phyloP scores from a whole-genome alignment of 345 rosid species.

The Eucalyptus tenuipes region DNA sequence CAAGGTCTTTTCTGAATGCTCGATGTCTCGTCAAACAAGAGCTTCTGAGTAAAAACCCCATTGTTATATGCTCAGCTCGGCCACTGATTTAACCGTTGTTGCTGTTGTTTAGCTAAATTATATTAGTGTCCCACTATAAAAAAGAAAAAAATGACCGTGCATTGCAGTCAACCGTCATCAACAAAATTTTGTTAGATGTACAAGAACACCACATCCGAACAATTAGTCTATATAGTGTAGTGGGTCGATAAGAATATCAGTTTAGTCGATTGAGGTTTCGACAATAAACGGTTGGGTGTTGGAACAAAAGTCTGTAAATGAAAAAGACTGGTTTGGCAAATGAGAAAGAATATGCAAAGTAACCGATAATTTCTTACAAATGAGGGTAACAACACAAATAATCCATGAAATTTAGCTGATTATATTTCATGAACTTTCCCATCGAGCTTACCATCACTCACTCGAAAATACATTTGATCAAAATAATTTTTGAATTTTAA shows the following conservation, averaged over 20 bases:
- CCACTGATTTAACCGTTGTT: not conserved
- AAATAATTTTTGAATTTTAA: too few relatives aligned
- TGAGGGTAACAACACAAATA: too few relatives aligned
- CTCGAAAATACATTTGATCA: too few relatives aligned
- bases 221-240: too few relatives aligned
- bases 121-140: not conserved
- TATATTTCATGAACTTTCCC: too few relatives aligned
- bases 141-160: not conserved
- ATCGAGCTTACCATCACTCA: too few relatives aligned
- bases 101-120: not conserved
- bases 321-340: not conserved
- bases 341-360: not conserved
- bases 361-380: fast-evolving
- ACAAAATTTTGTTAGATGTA: not conserved
- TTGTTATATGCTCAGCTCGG: not conserved
- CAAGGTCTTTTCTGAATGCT: not conserved
- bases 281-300: not conserved
- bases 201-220: too few relatives aligned
- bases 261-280: not conserved
- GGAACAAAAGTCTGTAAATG: not conserved
- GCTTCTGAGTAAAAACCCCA: not conserved
- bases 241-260: not conserved
- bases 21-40: not conserved
- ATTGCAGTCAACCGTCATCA: not conserved
- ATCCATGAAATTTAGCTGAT: too few relatives aligned